Base-by-base conservation (phyloP, 2,329 filamentous ascomycete genomes). In the Colletotrichum kahawae region DNA sequence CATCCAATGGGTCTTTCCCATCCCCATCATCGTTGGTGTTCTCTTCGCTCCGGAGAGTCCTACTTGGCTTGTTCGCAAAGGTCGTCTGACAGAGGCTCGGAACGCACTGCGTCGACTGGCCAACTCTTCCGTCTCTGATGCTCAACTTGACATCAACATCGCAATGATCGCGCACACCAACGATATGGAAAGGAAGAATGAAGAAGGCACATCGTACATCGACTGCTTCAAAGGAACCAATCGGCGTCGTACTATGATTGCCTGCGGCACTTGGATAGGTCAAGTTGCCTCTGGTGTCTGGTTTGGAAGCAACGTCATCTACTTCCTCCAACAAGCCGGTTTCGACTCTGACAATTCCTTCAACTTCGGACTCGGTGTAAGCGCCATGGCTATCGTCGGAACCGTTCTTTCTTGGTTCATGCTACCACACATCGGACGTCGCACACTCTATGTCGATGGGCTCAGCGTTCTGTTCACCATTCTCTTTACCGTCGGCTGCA, bases 161-260 rank as follows among this genome's bases (percentile, higher is more conserved):
- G 29, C 57, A 2, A 79, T 87, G 3, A 72, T 87, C 7, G 67
- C 85, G 3, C 81, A 79, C 10, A 79, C 65, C 18, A 57, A 67
- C 48, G 65, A 57, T 24, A 43, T 68, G 21, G 70, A 73, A 24
- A 59, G 59, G 9, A 18, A 48, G 18, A 38, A 68, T 16, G n/a
- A 54, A 14, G 65, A 60, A 38, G 54, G 64, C 7, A 69, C 70
- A 6, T 57, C 65, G 12, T 67, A 71, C 62, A 43, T 34, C 24
- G 69, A 71, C 60, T 71, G 74, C 59, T 31, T 76, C 59, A 65
- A 66, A 13, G 67, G 80, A 3, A 78, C 76, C 16, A 81, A 81
- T 8, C 77, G 75, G 8, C 79, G 79, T 10, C 69, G 80, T 4
- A 81, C 79, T 2, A 80, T 79, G 63, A 81, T 81, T 33, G 72